These are phyloP conservation scores for Auxenochlorella pyrenoidosa DNA, from an alignment of 139 green algal species.

Conservation along the genomic window DNA sequence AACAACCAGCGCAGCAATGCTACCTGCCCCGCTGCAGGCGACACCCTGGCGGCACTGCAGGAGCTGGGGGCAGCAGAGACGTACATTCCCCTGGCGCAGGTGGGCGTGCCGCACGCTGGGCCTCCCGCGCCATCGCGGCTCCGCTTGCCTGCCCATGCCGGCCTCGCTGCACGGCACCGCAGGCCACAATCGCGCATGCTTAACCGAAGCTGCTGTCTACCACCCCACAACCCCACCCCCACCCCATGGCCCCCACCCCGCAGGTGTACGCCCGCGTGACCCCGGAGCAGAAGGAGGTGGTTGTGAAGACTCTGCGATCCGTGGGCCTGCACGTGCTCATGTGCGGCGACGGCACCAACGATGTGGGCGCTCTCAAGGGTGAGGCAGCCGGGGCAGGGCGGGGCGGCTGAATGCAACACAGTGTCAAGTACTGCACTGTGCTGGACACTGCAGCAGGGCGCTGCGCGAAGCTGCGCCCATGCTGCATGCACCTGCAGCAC, in stretches of 20 bases:
- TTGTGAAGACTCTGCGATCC: conserved; percentile 84
- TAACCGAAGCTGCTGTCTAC: too few species aligned
- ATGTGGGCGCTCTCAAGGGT: conserved; percentile 96
- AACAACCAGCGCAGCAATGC: too few species aligned
- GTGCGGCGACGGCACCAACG: conserved; percentile 98
- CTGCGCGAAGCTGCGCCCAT: too few species aligned
- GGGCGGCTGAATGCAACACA: too few species aligned
- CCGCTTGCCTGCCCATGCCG: too few species aligned
- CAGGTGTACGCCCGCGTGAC: conserved; percentile 92
- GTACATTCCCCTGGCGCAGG: conserved; percentile 77
- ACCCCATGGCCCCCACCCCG: background rate
- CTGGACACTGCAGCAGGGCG: too few species aligned
- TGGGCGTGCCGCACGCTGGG: background rate
- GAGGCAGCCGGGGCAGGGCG: background rate
- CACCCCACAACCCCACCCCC: too few species aligned
- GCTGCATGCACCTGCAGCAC: too few species aligned
- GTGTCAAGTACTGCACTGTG: too few species aligned
- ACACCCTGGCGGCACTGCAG: conserved; percentile 81
- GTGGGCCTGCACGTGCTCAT: conserved; percentile 89
- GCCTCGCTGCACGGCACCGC: too few species aligned
- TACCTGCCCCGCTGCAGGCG: conserved; percentile 22
- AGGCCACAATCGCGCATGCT: too few species aligned
- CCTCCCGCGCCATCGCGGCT: too few species aligned
- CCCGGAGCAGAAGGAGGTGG: conserved; percentile 98
- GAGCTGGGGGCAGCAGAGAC: conserved; percentile 45